These are phyloP conservation scores for Antrodiella citrinella DNA, from an alignment of 768 basidiomycete species.

Conservation along the genomic window DNA sequence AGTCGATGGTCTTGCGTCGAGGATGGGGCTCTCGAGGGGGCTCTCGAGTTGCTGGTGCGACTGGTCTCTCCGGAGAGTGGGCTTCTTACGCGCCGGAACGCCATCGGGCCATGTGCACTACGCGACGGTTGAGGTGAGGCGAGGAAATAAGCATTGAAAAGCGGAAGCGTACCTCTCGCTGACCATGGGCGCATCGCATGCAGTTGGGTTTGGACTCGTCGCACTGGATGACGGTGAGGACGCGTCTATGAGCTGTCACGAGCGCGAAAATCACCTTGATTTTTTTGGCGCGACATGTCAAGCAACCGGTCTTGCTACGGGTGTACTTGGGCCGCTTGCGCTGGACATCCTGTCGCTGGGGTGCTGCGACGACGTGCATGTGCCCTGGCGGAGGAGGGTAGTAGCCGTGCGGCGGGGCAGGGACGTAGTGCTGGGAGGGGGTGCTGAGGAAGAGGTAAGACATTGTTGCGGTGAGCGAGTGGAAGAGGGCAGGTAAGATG, in stretches of 20 bases:
- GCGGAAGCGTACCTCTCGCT: conserved; percentile 57
- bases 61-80: conserved; percentile 36
- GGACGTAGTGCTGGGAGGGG: conserved; percentile 20
- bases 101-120: conserved; percentile 81
- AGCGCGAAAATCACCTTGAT: conserved; percentile 65
- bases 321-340: conserved; percentile 90
- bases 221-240: conserved; percentile 42
- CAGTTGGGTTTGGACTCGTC: conserved; percentile 88
- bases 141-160: neutral
- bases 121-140: neutral
- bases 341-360: conserved; percentile 43
- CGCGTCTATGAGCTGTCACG: neutral
- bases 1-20: conserved; percentile 61
- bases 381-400: conserved; percentile 24
- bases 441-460: conserved; percentile 14
- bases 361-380: conserved; percentile 41
- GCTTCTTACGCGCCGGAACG: conserved; percentile 64
- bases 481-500: conserved; percentile 1
- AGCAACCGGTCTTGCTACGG: conserved; percentile 88
- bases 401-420: conserved; percentile 27
- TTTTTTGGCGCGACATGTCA: conserved; percentile 91
- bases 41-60: conserved; percentile 3
- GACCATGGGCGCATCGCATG: conserved; percentile 78
- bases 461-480: neutral
- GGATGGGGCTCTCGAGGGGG: conserved; percentile 31